Conservation (phyloP, 2,329 filamentous ascomycete genomes). For the Phyllosticta citribraziliensis region DNA sequence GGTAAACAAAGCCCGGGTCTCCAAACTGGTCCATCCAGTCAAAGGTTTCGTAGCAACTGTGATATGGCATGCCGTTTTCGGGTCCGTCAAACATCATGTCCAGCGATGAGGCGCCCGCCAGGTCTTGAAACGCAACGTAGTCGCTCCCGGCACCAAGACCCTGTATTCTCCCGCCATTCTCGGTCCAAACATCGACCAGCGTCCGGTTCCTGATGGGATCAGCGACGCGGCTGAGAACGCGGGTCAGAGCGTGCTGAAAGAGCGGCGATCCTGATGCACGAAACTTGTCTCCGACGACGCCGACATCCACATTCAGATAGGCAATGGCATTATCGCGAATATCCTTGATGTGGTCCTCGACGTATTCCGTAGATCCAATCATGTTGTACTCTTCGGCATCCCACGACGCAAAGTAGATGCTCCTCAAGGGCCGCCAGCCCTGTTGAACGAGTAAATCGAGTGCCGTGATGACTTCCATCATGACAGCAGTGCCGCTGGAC, state of each 20-base stretch:
- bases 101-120: conserved; percentile 78
- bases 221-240: conserved; percentile 61
- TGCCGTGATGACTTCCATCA: conserved; percentile 79
- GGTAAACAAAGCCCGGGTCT: conserved; percentile 76
- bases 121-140: conserved; percentile 82
- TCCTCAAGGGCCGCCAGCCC: conserved; percentile 87
- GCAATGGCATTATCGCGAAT: conserved; percentile 68
- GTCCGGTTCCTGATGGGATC: conserved; percentile 66
- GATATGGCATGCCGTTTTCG: conserved; percentile 53
- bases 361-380: conserved; percentile 88
- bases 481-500: conserved; percentile 69
- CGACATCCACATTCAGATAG: conserved; percentile 86
- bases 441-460: conserved; percentile 67
- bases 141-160: conserved; percentile 68
- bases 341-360: conserved; percentile 69
- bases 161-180: conserved; percentile 47
- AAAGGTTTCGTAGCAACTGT: conserved; percentile 83
- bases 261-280: conserved; percentile 72
- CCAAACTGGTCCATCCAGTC: conserved; percentile 73
- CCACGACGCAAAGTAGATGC: conserved; percentile 95
- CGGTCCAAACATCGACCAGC: conserved; percentile 68
- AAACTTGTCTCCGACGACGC: conserved; percentile 66
- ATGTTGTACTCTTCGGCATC: conserved; percentile 89
- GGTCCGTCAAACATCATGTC: conserved; percentile 68
- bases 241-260: conserved; percentile 61